These are phyloP conservation scores for Zygnema cylindricum DNA, from an alignment of 139 green algal genomes.

Conservation along the genomic window DNA sequence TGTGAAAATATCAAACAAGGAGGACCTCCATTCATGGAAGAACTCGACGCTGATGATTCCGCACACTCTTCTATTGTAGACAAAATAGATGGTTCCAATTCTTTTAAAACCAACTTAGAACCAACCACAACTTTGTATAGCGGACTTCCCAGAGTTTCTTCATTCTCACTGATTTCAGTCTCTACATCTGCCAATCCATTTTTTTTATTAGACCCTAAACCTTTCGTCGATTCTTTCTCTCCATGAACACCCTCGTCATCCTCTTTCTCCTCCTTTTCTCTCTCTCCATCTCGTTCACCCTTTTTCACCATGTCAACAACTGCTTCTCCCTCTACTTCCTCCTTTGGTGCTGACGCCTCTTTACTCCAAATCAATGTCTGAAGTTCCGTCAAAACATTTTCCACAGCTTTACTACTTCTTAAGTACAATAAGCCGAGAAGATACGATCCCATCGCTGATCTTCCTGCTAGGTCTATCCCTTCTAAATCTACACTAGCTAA, in stretches of 20 bases:
- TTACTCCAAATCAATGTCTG: background rate
- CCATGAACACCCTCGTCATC: no score
- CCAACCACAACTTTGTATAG: background rate
- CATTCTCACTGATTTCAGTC: background rate
- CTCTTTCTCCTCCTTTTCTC: background rate
- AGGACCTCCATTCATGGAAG: background rate
- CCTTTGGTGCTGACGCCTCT: background rate
- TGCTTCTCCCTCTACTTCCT: background rate
- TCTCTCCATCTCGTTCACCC: background rate
- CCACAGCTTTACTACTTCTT: background rate
- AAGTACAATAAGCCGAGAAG: background rate
- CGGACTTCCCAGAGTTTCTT: background rate
- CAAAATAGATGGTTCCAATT: background rate
- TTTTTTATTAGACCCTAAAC: no score
- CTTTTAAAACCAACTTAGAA: background rate
- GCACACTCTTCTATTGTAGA: background rate
- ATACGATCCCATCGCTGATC: background rate
- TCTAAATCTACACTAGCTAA: background rate
- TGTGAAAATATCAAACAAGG: background rate
- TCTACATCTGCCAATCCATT: background rate
- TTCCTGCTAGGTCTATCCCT: background rate
- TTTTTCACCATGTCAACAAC: background rate
- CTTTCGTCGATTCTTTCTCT: no score
- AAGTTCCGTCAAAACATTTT: background rate
- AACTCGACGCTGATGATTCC: background rate